Base-by-base conservation (phyloP, 2,329 filamentous ascomycete genomes). In the Byssothecium circinans region DNA sequence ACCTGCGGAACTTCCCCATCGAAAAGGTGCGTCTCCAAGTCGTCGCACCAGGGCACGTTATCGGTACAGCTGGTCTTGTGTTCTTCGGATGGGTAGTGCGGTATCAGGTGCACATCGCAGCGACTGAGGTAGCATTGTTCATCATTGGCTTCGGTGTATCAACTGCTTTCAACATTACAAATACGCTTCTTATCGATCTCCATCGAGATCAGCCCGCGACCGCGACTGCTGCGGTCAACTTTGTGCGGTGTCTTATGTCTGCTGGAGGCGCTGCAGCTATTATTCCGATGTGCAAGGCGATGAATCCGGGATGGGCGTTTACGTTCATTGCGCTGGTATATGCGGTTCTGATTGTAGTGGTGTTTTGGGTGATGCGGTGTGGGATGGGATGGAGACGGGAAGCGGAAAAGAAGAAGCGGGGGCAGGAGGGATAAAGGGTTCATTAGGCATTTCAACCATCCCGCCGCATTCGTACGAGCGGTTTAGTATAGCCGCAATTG, bases 101-200 rank as follows among this genome's bases (percentile, higher is more conserved):
- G 27, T 65, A 60, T 25, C 44, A 62, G 2, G 68, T 69, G 4
- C 58, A 65, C 25, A 63, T 78, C 11, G 72, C 72, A 1, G 73
- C 65, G 0, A 73, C 75, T 0, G 61, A 76, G 45, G 58, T 75
- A 1, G 72, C 84, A 2, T 65, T 88, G 1, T 71, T 73, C 14
- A 50, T 84, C 7, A 82, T 82, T 1, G 73, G 82, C 2, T 71
- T 72, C 2, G 77, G 78, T 4, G 72, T 82, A 11, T 84, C 83
- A 3, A 83, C 81, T n/a, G 64, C 65, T 0, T 69, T 75, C 54
- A 71, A 63, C 41, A 69, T 72, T 27, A 62, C 75, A 7, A 76
- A 74, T 42, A 77, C 77, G 0, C 58, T 82, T 46, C 56, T 77
- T 2, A 65, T 76, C 10, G 74, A 77, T 49, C 45, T 76, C 8